A percentile compares a stretch with the other conserved stretches of the same genome.
Conservation (phyloP, 768 basidiomycete genomes). For the Kwoniella bestiolae region DNA sequence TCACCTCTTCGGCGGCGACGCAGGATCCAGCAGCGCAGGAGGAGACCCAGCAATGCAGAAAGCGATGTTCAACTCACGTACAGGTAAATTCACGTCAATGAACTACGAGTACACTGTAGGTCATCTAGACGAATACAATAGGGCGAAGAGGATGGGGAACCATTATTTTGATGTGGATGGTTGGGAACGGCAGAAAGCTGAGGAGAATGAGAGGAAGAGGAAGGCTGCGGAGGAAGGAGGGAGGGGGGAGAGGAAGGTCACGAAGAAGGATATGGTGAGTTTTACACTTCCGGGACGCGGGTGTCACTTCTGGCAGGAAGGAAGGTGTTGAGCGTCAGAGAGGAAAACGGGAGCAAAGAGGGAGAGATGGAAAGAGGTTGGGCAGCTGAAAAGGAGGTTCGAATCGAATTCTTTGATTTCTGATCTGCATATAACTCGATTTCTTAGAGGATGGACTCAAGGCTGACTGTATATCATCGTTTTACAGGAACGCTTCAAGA, state of each 20-base stretch:
- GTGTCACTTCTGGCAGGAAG: too few relatives aligned
- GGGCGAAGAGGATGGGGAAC: constrained; percentile 51
- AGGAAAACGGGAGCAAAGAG: too few relatives aligned
- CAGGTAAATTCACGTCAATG: constrained; percentile 52
- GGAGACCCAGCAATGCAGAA: constrained; percentile 30
- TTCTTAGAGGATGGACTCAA: too few relatives aligned
- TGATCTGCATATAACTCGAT: too few relatives aligned
- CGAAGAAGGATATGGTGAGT: constrained; percentile 57
- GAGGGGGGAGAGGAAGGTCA: constrained; percentile 38
- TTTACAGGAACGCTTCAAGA: constrained; percentile 52
- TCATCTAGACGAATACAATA: constrained; percentile 52
- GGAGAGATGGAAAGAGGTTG: too few relatives aligned
- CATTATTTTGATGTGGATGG: constrained; percentile 56
- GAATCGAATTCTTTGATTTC: too few relatives aligned
- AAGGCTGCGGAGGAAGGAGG: constrained; percentile 41
- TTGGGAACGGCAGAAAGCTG: constrained; percentile 51
- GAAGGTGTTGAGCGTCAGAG: too few relatives aligned
- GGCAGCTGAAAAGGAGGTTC: too few relatives aligned
- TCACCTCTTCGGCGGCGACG: constrained; percentile 19
- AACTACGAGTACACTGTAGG: constrained; percentile 48
- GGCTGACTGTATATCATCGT: too few relatives aligned
- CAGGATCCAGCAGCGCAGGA: constrained; percentile 11
- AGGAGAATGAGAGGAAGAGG: constrained; percentile 43
- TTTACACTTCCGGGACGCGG: too few relatives aligned
- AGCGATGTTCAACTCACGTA: constrained; percentile 54